Evolutionary conservation across 2,329 filamentous ascomycete genomes (phyloP), one percentile per base, ranked within the genome.

Genomic region (Talaromyces sp.): DNA sequence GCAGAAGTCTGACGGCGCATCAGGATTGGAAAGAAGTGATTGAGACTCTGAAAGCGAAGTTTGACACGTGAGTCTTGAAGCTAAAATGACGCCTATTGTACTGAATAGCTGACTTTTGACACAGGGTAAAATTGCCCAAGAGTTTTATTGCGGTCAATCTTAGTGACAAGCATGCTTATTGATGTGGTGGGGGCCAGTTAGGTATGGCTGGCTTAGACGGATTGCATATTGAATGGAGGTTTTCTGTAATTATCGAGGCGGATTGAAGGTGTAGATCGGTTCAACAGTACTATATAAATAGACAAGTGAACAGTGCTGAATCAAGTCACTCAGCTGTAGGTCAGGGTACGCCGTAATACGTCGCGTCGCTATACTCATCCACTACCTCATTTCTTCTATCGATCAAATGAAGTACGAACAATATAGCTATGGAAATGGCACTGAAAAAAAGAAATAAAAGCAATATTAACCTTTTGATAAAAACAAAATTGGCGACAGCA

Each of bases 11-110:
- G 72, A 98, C 94, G 3, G 87, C 91, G 2, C 96, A 99, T 78
- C 88, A 88, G 43, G 92, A 99, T 77, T 99, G 95, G 94, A 94
- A 96, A 79, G 87, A 94, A 72, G 91, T 99, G n/a, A 91, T 99
- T 70, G 93, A 97, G 79, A 98, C 93, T 1, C 82, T 99, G 68
- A 88, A 93, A 69, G 94, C 91, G 59, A 98, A 97, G 73, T 98
- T 99, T 74, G 91, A 97, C 74, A 93, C 93, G 90, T 94, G 84
- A 81, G 90, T 83, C 65, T 43, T 16, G n/a, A 13, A 27, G 35
- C 2, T 27, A 70, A 11, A 8, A 65, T 66, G 67, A 65, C 27
- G 11, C 27, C 37, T 16, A 60, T 27, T 37, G 35, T 19, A 27
- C 19, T 43, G 22, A n/a, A 19, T 65, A 63, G 47, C 31, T 66